phyloP scores from a whole-genome alignment of 768 basidiomycete genomes.

The Pulveroboletus sp. region DNA sequence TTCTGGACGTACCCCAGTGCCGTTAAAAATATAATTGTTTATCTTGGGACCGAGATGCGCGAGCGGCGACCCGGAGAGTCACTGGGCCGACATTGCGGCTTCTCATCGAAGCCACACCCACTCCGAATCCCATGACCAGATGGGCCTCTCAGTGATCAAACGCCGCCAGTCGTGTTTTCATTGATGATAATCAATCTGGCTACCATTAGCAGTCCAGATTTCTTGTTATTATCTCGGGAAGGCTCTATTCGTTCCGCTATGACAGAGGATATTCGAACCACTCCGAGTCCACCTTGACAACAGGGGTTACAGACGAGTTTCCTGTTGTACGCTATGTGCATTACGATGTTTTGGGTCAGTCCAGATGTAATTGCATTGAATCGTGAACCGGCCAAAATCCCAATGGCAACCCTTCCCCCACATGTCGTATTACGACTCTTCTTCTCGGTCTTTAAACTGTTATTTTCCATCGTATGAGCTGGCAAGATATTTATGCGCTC shows the following conservation, averaged over 20 bases:
- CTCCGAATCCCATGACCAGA: conserved; percentile 1
- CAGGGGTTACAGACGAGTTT: not conserved
- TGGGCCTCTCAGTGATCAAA: not conserved
- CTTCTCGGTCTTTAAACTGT: not conserved
- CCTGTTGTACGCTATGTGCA: not conserved
- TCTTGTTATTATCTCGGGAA: not conserved
- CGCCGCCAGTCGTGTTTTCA: not conserved
- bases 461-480: not conserved
- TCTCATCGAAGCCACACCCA: conserved; percentile 1
- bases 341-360: not conserved
- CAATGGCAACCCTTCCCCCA: not conserved
- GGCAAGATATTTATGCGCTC: not conserved
- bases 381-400: not conserved
- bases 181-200: not conserved
- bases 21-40: not conserved
- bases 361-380: not conserved
- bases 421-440: not conserved
- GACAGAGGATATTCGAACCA: not conserved
- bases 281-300: not conserved
- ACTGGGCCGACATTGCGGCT: not conserved
- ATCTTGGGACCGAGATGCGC: not conserved
- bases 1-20: not conserved
- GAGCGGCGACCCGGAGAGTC: conserved; percentile 4
- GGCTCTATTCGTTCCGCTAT: conserved; percentile 1
- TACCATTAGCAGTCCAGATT: not conserved